phyloP scores from a whole-genome alignment of 352 stramenopile species.

The Globisporangium cystogenes region DNA sequence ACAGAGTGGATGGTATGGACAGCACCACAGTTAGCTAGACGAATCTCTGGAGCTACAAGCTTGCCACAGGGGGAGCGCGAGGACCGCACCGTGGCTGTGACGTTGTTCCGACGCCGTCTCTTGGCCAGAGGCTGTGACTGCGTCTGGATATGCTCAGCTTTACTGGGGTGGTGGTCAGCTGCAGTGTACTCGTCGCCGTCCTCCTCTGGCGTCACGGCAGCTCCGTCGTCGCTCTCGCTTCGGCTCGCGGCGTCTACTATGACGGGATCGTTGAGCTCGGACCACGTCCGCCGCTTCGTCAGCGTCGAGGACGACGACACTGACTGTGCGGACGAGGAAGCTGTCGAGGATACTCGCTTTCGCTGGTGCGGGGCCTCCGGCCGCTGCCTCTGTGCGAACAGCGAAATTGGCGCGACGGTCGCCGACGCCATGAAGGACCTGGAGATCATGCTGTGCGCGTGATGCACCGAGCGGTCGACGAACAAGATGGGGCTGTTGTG shows the following conservation, averaged over 20 bases:
- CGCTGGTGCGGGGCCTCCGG: not conserved
- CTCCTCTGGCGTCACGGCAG: not conserved
- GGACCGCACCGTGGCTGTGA: conserved; percentile 6
- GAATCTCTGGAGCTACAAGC: too few species aligned
- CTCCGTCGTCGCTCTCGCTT: not conserved
- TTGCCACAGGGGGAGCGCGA: too few species aligned
- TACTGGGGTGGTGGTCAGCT: not conserved
- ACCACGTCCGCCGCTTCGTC: too few species aligned
- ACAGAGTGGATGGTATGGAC: not conserved
- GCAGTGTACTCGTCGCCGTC: not conserved
- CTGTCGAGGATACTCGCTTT: not conserved
- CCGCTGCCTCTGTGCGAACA: not conserved
- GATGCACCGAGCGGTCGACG: too few species aligned
- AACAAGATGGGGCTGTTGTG: too few species aligned
- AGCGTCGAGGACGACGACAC: too few species aligned
- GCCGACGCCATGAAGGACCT: not conserved
- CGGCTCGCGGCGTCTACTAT: too few species aligned
- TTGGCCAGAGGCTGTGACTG: conserved; percentile 1
- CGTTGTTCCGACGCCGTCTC: conserved; percentile 7
- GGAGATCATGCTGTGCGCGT: not conserved
- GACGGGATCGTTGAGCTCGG: too few species aligned
- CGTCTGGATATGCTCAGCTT: not conserved
- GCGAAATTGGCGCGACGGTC: not conserved
- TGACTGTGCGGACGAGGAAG: not conserved
- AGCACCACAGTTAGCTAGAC: not conserved